Percentiles rank a stretch among this genome's conserved stretches.
phyloP scores from a whole-genome alignment of 805 yeast species.

The Blastobotrys mokoenaii region DNA sequence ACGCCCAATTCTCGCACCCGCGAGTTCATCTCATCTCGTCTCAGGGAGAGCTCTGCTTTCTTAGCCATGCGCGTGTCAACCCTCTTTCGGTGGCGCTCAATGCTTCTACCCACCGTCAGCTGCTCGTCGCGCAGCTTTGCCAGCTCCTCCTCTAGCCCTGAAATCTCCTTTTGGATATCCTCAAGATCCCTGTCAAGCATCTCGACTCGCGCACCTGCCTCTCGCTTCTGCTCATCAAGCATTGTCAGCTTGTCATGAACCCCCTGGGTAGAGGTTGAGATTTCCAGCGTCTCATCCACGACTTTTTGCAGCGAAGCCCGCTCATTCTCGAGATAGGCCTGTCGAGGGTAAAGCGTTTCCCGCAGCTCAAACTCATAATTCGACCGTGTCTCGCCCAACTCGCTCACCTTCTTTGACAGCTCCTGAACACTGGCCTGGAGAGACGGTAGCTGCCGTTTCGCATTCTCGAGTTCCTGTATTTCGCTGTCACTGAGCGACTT shows the following conservation, averaged over 20 bases:
- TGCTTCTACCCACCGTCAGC: constrained; percentile 39
- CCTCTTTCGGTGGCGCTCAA: constrained; percentile 54
- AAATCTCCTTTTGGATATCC: constrained; percentile 20
- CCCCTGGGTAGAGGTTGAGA: not conserved
- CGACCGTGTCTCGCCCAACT: constrained; percentile 40
- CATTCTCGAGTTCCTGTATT: constrained; percentile 29
- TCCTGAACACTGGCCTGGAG: constrained; percentile 36
- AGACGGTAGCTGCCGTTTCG: constrained; percentile 32
- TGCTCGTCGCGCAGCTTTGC: constrained; percentile 52
- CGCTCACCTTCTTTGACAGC: constrained; percentile 34
- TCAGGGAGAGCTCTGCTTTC: constrained; percentile 46
- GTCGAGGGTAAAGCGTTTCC: constrained; percentile 50
- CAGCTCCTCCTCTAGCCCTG: constrained; percentile 23
- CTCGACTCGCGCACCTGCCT: not conserved
- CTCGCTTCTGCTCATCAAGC: not conserved
- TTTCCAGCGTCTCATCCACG: not conserved
- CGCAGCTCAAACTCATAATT: constrained; percentile 46
- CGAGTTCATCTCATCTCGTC: constrained; percentile 65
- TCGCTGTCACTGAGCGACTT: constrained; percentile 47
- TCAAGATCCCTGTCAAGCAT: constrained; percentile 23
- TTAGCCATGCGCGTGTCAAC: constrained; percentile 58
- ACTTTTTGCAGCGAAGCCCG: not conserved
- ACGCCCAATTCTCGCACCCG: constrained; percentile 81
- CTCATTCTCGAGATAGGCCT: constrained; percentile 15
- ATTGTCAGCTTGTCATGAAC: not conserved